Base-by-base conservation (phyloP, 805 yeast species). In the Pichia rugopelliculosa region DNA sequence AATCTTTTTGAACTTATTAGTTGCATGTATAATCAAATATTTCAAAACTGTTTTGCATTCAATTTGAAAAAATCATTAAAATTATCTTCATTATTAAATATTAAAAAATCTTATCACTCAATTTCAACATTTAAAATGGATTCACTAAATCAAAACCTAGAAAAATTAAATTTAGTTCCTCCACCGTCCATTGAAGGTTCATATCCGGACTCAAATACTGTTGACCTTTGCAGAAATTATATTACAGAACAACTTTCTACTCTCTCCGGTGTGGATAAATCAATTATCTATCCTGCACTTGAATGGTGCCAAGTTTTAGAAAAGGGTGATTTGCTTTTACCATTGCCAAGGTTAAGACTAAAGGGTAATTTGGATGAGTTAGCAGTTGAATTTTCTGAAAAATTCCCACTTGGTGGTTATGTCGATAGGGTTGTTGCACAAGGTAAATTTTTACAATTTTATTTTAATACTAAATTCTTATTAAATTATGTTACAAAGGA, bases 401-500 rank as follows among this genome's bases (percentile, higher is more conserved):
- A 77, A 51, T 87, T 91, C 70, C 85, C 89, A 53, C 75, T 76
- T 52, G 89, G 87, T 36, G 77, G 79, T 39, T 85, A 73, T 62
- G 69, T 93, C 56, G 68, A 73, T 21, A 78, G 77, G 53, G 95
- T 88, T 56, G 79, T 74, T 56, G 85, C 95, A 26, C 84, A 84
- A 63, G 97, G 97, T 51, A 86, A 89, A 46, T 93, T 93, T 61
- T 72, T 93, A 62, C 97, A 93, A 69, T 91, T 93, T 66, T 87
- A 78, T 71, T 85, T 87, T 68, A 72, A 80, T 54, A 80, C 87
- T 44, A 67, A 74, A 55, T 71, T 85, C 42, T 72, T 93, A 54
- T 79, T 75, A 65, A 75, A 80, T 53, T 69, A 83, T 49, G 89
- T 87, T 27, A 70, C 87, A 46, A 82, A 80, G 52, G 90, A 84